Base-by-base conservation (phyloP, 169 alveolate species). In the Ophryocystis elektroscirrha region DNA sequence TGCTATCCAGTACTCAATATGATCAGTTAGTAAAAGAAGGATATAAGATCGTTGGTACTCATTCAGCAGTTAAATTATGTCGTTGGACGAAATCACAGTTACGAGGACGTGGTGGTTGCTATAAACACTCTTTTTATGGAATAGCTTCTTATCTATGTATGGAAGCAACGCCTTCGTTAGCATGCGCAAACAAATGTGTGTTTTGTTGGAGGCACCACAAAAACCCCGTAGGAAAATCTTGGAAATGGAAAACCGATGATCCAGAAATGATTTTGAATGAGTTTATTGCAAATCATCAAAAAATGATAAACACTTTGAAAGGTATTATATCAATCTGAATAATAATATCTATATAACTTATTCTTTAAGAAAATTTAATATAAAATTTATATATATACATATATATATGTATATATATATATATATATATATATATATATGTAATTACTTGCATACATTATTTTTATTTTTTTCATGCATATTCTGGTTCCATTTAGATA, bases 201-300 rank as follows among this genome's bases (percentile, higher is more conserved):
- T 80, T 80, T 63, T 80, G 90, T 68, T 80, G 90, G 90, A 56
- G 90, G 29, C 90, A 80, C 53, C 90, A 80, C 68, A 76, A 77
- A 27, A 80, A 80, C 48, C 85, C 86, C 6, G 87, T 74, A 6
- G 78, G 78, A 0, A 70, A 73, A 2, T 47, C 57, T 19, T 80
- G 90, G 90, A 60, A 62, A 37, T 77, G 90, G 90, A 52, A 63
- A 37, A 45, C 50, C 57, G 90, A 80, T 57, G 76, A 66, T 5
- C 80, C 87, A 7, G 67, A 73, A 5, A 48, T 44, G 48, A 12
- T 67, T 23, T 65, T 67, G 4, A 57, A 44, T 2, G 64, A 63
- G 28, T 49, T 51, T 18, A 19, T 61, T 16, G 20, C 24, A 6
- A 29, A 38, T 24, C 70, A 61, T 39, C 15, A 25, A 0, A 22